Evolutionary conservation across 768 basidiomycete species (phyloP).

Genomic region (Cyclocybe cylindracea): DNA sequence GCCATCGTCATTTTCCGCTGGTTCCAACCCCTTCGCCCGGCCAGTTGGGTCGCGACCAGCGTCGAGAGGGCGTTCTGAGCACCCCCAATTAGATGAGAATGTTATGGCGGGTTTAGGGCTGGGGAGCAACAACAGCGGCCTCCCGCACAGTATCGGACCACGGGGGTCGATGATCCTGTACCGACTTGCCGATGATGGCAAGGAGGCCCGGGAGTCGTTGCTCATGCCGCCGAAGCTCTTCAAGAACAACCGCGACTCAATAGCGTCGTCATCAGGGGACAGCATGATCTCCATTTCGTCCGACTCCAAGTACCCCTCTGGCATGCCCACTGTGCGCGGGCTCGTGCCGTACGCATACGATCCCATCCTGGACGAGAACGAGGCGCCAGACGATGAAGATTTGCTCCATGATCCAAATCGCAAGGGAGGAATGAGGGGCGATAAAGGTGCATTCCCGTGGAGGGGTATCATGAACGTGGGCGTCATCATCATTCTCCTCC

Average conservation of each 20-base stretch:
- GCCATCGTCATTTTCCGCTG: too few relatives aligned
- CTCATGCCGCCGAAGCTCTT: constrained; percentile 34
- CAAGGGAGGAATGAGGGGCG: constrained; percentile 24
- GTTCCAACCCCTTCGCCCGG: too few relatives aligned
- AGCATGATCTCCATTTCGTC: constrained; percentile 52
- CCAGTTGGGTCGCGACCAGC: too few relatives aligned
- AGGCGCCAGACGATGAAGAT: constrained; percentile 74
- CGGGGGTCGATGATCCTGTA: constrained; percentile 69
- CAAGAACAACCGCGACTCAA: constrained; percentile 25
- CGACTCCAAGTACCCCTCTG: constrained; percentile 68
- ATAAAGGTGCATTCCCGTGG: constrained; percentile 40
- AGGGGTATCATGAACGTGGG: constrained; percentile 63
- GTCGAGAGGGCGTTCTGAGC: too few relatives aligned
- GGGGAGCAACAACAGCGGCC: constrained; percentile 9
- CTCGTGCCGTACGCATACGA: constrained; percentile 75
- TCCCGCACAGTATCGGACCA: constrained; percentile 9
- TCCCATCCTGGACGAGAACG: constrained; percentile 55
- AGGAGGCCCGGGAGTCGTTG: constrained; percentile 24
- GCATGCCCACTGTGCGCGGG: constrained; percentile 29
- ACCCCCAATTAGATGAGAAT: neutral
- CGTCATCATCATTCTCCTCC: constrained; percentile 63
- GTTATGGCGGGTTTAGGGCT: constrained; percentile 5
- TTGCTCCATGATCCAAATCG: constrained; percentile 63
- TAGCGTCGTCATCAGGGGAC: constrained; percentile 35
- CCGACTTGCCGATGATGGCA: constrained; percentile 47